Percentiles rank a stretch among this genome's conserved stretches.
These are phyloP conservation scores for Abrus precatorius DNA, from an alignment of 306 rosid genomes.

Conservation along the genomic window DNA sequence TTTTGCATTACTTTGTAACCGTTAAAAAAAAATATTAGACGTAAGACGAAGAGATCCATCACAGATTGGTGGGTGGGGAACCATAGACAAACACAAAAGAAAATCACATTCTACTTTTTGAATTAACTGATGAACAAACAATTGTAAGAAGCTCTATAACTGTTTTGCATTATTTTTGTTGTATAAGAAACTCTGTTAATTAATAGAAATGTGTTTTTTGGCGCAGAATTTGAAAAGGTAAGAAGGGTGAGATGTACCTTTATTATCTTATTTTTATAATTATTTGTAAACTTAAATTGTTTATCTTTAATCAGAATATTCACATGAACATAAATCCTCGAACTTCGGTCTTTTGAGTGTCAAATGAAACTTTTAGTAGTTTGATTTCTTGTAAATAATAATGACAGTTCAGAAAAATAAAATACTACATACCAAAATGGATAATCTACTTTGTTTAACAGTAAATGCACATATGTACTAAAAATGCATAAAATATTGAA, in stretches of 20 bases:
- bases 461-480: no score
- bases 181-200: not conserved
- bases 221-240: not conserved
- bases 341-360: no score
- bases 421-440: no score
- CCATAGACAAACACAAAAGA: slow-evolving; percentile 15
- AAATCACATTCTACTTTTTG: not conserved
- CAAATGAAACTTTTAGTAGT: no score
- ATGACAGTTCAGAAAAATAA: no score
- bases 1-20: not conserved
- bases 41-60: not conserved
- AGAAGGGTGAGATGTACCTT: not conserved
- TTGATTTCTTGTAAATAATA: no score
- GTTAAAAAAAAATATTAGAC: not conserved
- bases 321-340: no score
- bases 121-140: slow-evolving; percentile 10
- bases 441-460: no score
- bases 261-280: no score
- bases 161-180: not conserved
- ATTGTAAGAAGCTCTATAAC: not conserved
- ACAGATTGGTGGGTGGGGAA: not conserved
- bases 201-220: not conserved
- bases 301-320: no score
- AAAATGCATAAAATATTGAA: no score
- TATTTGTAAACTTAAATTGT: no score